A percentile compares a stretch with the other conserved stretches of the same genome.
These are phyloP conservation scores for Rhizopus arrhizus DNA, from an alignment of 371 early-diverging fungal species.

Conservation along the genomic window DNA sequence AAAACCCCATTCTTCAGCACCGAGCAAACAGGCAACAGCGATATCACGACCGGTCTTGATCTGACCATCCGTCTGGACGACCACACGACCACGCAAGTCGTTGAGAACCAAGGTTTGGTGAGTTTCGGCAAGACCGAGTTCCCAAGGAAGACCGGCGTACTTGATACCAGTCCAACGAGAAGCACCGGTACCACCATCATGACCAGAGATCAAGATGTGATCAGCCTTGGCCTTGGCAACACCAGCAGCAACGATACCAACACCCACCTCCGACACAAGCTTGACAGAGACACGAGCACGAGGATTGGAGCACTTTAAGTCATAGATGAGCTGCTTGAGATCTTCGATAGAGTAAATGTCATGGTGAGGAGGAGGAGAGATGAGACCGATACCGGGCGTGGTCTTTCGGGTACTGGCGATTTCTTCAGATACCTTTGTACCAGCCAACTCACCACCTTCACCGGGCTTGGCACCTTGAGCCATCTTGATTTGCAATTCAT, in stretches of 20 bases:
- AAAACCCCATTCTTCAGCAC: conserved; percentile 98
- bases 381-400: conserved; percentile 93
- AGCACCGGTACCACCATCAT: conserved; percentile 98
- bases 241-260: conserved; percentile 95
- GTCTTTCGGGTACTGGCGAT: conserved; percentile 94
- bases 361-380: conserved; percentile 97
- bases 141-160: conserved; percentile 97
- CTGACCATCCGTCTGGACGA: conserved; percentile 96
- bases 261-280: conserved; percentile 95
- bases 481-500: conserved; percentile 98
- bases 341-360: conserved; percentile 98
- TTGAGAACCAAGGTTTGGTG: conserved; percentile 96
- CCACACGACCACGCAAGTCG: conserved; percentile 91
- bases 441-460: conserved; percentile 84
- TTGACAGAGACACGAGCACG: conserved; percentile 92
- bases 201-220: conserved; percentile 93
- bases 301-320: conserved; percentile 92
- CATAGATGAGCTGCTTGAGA: conserved; percentile 96
- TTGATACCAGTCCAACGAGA: conserved; percentile 97
- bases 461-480: conserved; percentile 99
- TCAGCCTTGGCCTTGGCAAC: conserved; percentile 97
- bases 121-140: conserved; percentile 95
- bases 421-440: conserved; percentile 86
- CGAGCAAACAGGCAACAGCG: conserved; percentile 91
- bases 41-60: conserved; percentile 96